Evolutionary conservation across 192 early-diverging fungal genomes (phyloP).

Genomic region (Rhizophagus clarus): DNA sequence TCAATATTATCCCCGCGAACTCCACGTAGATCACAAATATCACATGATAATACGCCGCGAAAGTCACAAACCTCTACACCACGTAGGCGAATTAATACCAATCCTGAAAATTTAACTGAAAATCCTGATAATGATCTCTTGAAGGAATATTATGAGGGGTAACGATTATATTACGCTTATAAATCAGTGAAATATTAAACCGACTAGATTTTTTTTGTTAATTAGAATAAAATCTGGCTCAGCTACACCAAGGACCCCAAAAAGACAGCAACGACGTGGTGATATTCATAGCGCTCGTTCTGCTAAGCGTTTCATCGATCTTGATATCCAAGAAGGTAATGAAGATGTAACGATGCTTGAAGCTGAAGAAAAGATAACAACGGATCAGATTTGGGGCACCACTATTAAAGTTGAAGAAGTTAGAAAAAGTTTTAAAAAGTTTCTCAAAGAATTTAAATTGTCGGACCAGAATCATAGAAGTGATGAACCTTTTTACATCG

Average conservation of each 20-base stretch:
- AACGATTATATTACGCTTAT: background rate
- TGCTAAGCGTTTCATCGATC: background rate
- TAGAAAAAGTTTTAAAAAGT: slow-evolving; percentile 78
- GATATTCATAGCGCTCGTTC: background rate
- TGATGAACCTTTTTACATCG: slow-evolving; percentile 74
- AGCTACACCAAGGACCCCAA: background rate
- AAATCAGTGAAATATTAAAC: background rate
- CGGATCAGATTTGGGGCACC: slow-evolving; percentile 86
- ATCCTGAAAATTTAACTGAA: background rate
- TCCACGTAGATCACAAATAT: background rate
- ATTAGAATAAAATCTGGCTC: background rate
- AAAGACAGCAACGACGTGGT: background rate
- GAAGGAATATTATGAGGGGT: background rate
- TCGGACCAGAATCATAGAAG: slow-evolving; percentile 51
- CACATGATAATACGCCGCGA: background rate
- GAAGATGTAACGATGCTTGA: background rate
- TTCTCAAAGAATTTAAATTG: slow-evolving; percentile 73
- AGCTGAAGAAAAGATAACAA: background rate
- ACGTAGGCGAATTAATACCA: background rate
- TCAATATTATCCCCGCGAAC: background rate
- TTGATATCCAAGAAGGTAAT: background rate
- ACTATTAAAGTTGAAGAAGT: slow-evolving; percentile 86
- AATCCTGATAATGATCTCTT: background rate
- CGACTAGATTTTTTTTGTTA: background rate
- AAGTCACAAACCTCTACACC: background rate